A percentile compares a stretch with the other conserved stretches of the same genome.
phyloP scores from a whole-genome alignment of 148 eudicot genomes.

The Persicaria maculosa region DNA sequence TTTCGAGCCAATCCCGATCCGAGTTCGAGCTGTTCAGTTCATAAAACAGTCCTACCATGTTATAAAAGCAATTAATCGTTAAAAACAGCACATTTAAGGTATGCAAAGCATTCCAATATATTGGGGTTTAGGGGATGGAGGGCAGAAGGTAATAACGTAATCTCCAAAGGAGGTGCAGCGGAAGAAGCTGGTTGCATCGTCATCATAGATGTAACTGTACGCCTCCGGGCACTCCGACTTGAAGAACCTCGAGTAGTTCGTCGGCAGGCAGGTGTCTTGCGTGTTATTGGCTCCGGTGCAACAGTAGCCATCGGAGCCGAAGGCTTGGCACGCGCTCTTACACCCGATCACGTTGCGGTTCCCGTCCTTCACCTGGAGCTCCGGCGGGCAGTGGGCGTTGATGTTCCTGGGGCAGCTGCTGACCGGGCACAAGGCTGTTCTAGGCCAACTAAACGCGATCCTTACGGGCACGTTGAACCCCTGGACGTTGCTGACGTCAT shows the following conservation, averaged over 20 bases:
- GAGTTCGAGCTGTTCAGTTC: no score
- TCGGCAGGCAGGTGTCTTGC: conserved; percentile 67
- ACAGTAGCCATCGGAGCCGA: conserved; percentile 60
- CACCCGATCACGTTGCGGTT: conserved; percentile 54
- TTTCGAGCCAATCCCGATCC: no score
- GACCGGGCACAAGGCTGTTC: conserved; percentile 14
- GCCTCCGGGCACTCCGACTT: conserved; percentile 87
- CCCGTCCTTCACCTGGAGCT: conserved; percentile 17
- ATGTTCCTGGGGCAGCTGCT: background rate
- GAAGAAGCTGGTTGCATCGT: conserved; percentile 39
- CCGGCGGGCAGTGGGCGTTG: conserved; percentile 47
- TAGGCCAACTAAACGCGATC: conserved; percentile 39
- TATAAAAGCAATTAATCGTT: no score
- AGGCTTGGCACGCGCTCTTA: conserved; percentile 86
- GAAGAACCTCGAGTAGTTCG: conserved; percentile 54
- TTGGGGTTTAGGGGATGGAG: conserved; percentile 13
- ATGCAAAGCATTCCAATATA: background rate
- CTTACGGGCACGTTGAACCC: conserved; percentile 84
- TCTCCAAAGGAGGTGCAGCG: conserved; percentile 36
- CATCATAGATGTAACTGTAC: conserved; percentile 74
- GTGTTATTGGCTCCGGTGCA: conserved; percentile 60
- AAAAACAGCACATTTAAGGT: background rate
- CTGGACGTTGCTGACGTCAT: conserved; percentile 30
- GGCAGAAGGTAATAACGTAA: conserved; percentile 75
- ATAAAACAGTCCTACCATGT: no score